Base-by-base conservation (phyloP, 2,329 filamentous ascomycete genomes). In the Diplodia mutila region DNA sequence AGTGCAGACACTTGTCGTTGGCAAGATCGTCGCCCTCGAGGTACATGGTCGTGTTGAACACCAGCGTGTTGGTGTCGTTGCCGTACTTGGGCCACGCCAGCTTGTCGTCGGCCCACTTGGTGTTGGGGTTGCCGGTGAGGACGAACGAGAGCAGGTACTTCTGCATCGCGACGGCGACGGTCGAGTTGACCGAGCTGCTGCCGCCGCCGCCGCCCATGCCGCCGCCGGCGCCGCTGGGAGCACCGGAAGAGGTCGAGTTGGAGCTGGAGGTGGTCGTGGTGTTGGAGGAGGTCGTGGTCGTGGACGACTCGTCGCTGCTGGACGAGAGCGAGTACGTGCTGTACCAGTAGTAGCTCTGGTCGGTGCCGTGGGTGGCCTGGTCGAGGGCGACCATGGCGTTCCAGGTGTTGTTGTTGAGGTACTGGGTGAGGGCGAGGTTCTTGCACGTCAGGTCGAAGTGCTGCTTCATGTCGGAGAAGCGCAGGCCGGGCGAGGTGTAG, bases 391-490 rank as follows among this genome's bases (percentile, higher is more conserved):
- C 74, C 71, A 74, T 70, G 1, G 74, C 76, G 67, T 79, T 80
- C 77, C 76, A 80, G 4, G 76, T 79, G 49, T 79, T 68, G 71
- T 79, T 79, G 7, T 75, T 70, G 27, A 79, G 65, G 27, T 76
- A 77, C 12, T 75, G 72, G 1, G 77, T 80, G 0, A 79, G 66
- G 5, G 76, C 77, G 25, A 77, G 70, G 69, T 79, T 74, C 54
- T 79, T 72, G 3, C 75, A 75, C 1, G 75, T 77, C 25, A 78
- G 68, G 66, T 79, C 75, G 53, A 79, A 75, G 4, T 72, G 73
- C 69, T 79, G 76, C 68, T 77, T 75, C 70, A 79, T 79, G 61
- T 80, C 77, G 8, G 75, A 67, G 53, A 79, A 78, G 32, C 76
- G 73, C 5, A 79, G 72, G 29, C 77, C 76, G 18, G 75, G 76